Base-by-base conservation (phyloP, 2,329 filamentous ascomycete genomes). In the Penicillium psychrosexuale region DNA sequence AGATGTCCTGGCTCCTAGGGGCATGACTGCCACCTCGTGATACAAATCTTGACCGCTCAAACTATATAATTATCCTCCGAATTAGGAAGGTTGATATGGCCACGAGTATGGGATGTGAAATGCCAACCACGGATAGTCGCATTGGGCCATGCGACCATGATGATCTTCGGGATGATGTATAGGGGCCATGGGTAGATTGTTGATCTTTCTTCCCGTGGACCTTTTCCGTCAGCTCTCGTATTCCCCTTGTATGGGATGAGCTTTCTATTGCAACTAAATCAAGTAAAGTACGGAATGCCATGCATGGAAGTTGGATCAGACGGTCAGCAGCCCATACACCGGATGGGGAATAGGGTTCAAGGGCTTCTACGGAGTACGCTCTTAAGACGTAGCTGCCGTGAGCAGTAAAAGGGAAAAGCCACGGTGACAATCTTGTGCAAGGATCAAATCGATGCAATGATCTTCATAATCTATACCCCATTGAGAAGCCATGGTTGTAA, bases 1-100 rank as follows among this genome's bases (percentile, higher is more conserved):
- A 68, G 63, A 67, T 65, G 44, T 55, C 58, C 53, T 51, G 59
- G 60, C 42, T 55, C 58, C 53, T 51, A 60, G 60, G 51, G 61
- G 64, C 67, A 71, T 71, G 69, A 68, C 67, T 65, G 65, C 69
- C 66, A 70, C 67, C 61, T 59, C 56, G 61, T 62, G 53, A 58
- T 52, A 62, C 61, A 17, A 24, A 24, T 33, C 8, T 52, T 33
- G 34, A 33, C 28, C 28, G 34, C 38, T 27, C 7, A 34, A 31
- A 19, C 11, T n/a, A 49, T 34, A 37, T 31, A 24, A 43, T 34
- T 36, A 19, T 51, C n/a, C 13, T 22, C 9, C 28, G 17, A 9
- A 6, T 36, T 12, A 37, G 31, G 12, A n/a, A n/a, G n/a, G 5
- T 37, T 28, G 28, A 17, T 17, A 31, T 17, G 9, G 15, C 43